phyloP scores from a whole-genome alignment of 192 early-diverging fungal genomes.

The Rhizoclosmatium globosum region DNA sequence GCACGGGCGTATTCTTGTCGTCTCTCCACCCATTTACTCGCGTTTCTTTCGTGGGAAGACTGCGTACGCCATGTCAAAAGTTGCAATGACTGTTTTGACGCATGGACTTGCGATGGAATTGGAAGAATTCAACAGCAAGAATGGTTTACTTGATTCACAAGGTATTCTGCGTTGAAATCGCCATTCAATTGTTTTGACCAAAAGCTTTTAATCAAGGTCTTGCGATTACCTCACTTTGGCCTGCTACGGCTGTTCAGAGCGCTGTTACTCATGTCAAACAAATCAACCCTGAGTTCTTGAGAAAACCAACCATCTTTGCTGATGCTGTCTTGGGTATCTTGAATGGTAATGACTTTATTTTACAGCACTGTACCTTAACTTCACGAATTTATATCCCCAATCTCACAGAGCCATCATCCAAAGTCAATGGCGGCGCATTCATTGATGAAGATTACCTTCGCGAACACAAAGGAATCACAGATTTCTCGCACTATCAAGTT shows the following conservation, averaged over 20 bases:
- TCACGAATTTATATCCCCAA: background rate
- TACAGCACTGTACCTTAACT: background rate
- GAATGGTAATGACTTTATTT: constrained; percentile 21
- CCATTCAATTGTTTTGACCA: no score
- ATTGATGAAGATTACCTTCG: constrained; percentile 52
- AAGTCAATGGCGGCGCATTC: constrained; percentile 41
- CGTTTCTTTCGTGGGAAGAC: constrained; percentile 52
- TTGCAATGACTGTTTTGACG: constrained; percentile 48
- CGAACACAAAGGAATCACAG: constrained; percentile 28
- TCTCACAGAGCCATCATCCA: constrained; percentile 9
- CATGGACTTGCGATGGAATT: constrained; percentile 47
- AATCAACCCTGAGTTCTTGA: constrained; percentile 15
- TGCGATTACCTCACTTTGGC: constrained; percentile 44
- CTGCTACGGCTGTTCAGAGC: constrained; percentile 48
- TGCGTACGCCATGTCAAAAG: constrained; percentile 49
- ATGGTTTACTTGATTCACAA: background rate
- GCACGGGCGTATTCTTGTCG: constrained; percentile 41
- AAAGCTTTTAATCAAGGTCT: background rate
- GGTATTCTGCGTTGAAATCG: no score
- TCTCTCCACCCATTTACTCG: constrained; percentile 49
- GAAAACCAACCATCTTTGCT: constrained; percentile 40
- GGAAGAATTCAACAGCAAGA: background rate
- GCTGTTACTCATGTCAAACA: constrained; percentile 39
- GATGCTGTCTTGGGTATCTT: constrained; percentile 42
- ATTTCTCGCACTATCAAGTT: constrained; percentile 24